Evolutionary conservation across 2,329 filamentous ascomycete genomes (phyloP).

Genomic region (Fusarium pininemorale): DNA sequence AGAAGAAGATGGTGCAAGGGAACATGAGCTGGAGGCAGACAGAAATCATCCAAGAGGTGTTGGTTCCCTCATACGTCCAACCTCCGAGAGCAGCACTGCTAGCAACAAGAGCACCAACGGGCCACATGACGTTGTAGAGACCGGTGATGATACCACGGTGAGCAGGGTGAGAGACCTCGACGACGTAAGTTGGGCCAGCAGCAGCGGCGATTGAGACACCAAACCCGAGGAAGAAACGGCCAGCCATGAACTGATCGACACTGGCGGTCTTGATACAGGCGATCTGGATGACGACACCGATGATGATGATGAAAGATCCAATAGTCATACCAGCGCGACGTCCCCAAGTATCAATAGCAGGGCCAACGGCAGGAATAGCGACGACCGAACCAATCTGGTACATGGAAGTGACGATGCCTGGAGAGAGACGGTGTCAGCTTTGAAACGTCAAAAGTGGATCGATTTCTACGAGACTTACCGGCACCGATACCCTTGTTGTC

Average conservation of each 20-base stretch:
- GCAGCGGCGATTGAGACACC: conserved; percentile 58
- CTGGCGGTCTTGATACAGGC: conserved; percentile 44
- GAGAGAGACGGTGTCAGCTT: not conserved
- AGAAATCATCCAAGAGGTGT: conserved; percentile 52
- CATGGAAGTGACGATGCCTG: conserved; percentile 49
- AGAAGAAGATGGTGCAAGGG: conserved; percentile 47
- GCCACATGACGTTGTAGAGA: conserved; percentile 60
- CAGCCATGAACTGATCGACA: conserved; percentile 58
- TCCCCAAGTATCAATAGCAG: conserved; percentile 58
- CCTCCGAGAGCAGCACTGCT: conserved; percentile 56
- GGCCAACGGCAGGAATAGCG: conserved; percentile 59
- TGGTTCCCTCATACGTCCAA: conserved; percentile 39
- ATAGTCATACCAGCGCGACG: conserved; percentile 58
- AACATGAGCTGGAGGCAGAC: conserved; percentile 54
- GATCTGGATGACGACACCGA: conserved; percentile 57
- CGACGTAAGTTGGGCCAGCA: conserved; percentile 58
- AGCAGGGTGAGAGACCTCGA: conserved; percentile 58
- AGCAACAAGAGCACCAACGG: conserved; percentile 58
- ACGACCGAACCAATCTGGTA: conserved; percentile 61
- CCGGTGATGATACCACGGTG: conserved; percentile 63
- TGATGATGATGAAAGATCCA: conserved; percentile 54
- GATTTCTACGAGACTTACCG: conserved; percentile 1
- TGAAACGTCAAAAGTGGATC: not conserved
- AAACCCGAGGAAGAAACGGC: conserved; percentile 69
- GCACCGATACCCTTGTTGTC: conserved; percentile 38